These are phyloP conservation scores for Salix caprea DNA, from an alignment of 345 rosid genomes.

Conservation along the genomic window DNA sequence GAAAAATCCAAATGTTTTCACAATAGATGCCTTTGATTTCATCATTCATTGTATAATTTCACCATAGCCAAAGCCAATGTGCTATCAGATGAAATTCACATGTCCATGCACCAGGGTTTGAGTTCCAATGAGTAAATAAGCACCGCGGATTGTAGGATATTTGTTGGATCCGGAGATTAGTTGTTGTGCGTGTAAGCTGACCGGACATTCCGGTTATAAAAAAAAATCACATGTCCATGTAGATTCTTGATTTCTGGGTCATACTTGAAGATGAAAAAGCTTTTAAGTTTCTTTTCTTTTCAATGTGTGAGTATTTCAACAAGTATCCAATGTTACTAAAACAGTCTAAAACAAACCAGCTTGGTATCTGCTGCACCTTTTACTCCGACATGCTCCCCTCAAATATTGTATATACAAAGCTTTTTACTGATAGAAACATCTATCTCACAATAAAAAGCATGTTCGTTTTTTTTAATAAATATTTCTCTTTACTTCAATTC, in stretches of 20 bases:
- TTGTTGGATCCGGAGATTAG: fast-evolving
- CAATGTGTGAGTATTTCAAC: neutral
- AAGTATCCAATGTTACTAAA: neutral
- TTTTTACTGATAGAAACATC: neutral
- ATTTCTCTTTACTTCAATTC: too few relatives aligned
- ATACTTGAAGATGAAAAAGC: neutral
- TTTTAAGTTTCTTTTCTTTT: neutral
- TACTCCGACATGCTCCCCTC: neutral
- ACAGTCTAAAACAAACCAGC: neutral
- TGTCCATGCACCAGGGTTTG: too few relatives aligned
- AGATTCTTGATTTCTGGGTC: neutral
- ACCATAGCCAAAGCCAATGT: neutral
- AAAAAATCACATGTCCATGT: neutral
- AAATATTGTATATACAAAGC: neutral
- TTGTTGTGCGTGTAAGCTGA: too few relatives aligned
- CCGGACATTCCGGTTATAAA: fast-evolving
- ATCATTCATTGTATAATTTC: neutral
- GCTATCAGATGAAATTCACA: neutral
- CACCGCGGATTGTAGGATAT: too few relatives aligned
- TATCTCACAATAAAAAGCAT: too few relatives aligned
- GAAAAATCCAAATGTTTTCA: neutral
- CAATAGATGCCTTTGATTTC: neutral
- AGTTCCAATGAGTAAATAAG: too few relatives aligned
- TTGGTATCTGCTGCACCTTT: neutral
- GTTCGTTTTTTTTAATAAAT: too few relatives aligned